Percentiles rank a stretch among this genome's conserved stretches.
These are phyloP conservation scores for Claviceps arundinis DNA, from an alignment of 2,329 filamentous ascomycete species.

Conservation along the genomic window DNA sequence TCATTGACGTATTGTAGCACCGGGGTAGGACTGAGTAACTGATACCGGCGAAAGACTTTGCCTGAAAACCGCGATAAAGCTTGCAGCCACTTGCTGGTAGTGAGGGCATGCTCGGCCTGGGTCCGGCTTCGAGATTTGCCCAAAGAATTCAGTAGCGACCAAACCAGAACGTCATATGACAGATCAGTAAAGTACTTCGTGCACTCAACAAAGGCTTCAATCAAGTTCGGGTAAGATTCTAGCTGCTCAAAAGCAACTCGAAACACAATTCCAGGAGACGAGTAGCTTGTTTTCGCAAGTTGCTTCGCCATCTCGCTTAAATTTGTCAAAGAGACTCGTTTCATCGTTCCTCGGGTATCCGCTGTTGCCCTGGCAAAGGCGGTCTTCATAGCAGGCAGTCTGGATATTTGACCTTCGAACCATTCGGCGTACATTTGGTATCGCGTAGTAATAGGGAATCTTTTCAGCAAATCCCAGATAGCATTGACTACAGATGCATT, in stretches of 20 bases:
- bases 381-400: conserved; percentile 60
- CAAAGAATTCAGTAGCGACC: conserved; percentile 71
- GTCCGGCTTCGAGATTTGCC: conserved; percentile 50
- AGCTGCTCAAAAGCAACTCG: conserved; percentile 79
- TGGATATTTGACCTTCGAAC: conserved; percentile 67
- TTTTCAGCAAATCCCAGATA: conserved; percentile 69
- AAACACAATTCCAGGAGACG: conserved; percentile 85
- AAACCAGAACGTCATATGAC: conserved; percentile 85
- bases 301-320: conserved; percentile 73
- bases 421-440: conserved; percentile 91
- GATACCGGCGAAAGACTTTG: conserved; percentile 76
- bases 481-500: conserved; percentile 79
- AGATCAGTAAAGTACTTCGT: conserved; percentile 86
- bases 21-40: conserved; percentile 68
- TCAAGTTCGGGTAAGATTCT: conserved; percentile 88
- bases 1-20: conserved; percentile 82
- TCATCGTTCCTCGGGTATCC: conserved; percentile 76
- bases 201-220: conserved; percentile 88
- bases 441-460: conserved; percentile 62
- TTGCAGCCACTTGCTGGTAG: conserved; percentile 86
- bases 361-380: conserved; percentile 65
- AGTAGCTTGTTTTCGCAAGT: conserved; percentile 82
- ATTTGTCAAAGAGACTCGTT: conserved; percentile 80
- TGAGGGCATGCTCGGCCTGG: conserved; percentile 47
- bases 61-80: conserved; percentile 85